Conservation (phyloP, 148 eudicot species). For the Chenopodium suecicum region DNA sequence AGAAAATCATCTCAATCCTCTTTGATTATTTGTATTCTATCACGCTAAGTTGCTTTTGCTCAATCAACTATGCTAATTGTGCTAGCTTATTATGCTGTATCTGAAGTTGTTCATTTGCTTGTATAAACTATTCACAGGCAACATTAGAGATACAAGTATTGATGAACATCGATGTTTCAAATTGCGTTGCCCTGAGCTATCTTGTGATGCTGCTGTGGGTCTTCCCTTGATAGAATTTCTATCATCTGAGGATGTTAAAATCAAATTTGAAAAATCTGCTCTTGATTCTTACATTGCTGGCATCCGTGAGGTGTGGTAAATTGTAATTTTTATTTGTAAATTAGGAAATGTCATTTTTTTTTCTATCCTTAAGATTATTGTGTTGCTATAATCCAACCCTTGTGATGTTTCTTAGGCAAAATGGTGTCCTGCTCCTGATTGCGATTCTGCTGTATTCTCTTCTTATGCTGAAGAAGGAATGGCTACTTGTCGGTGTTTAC, state of each 20-base stretch:
- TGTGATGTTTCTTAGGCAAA: constrained; percentile 41
- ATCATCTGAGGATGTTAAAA: constrained; percentile 40
- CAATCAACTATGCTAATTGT: not conserved
- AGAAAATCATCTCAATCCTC: not conserved
- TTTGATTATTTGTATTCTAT: not conserved
- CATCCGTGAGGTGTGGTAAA: constrained; percentile 42
- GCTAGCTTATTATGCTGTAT: not conserved
- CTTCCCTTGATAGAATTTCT: constrained; percentile 45
- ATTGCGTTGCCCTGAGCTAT: constrained; percentile 60
- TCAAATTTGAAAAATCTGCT: constrained; percentile 44
- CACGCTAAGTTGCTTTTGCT: not conserved
- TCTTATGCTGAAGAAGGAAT: constrained; percentile 38
- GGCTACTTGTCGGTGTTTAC: constrained; percentile 59
- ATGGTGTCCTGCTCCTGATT: constrained; percentile 84
- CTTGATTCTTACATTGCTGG: constrained; percentile 55
- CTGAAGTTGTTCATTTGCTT: not conserved
- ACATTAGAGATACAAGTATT: constrained; percentile 51
- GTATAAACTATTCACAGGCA: constrained; percentile 29
- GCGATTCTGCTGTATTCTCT: constrained; percentile 59
- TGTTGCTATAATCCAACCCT: not conserved
- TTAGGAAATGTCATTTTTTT: not conserved
- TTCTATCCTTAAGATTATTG: not conserved
- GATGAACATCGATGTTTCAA: constrained; percentile 67
- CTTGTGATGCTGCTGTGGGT: constrained; percentile 65
- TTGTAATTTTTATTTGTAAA: not conserved